These are phyloP conservation scores for Alternaria panax DNA, from an alignment of 2,329 filamentous ascomycete species.

Conservation along the genomic window DNA sequence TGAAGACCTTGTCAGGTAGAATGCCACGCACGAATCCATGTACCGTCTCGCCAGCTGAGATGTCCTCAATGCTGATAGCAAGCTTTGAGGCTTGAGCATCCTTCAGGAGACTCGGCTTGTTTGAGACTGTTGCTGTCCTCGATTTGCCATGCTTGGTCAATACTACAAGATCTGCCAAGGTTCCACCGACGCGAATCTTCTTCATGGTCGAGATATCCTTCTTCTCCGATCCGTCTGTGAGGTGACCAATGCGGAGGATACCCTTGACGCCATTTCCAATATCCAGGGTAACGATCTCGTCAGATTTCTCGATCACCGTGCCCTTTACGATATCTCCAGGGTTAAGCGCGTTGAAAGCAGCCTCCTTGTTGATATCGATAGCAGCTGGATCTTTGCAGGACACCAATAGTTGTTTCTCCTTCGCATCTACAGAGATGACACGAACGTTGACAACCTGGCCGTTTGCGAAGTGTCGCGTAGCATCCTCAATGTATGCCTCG, in stretches of 20 bases:
- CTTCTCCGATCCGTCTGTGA: slow-evolving; percentile 82
- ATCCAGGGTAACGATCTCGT: slow-evolving; percentile 67
- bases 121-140: slow-evolving; percentile 76
- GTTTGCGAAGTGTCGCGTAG: slow-evolving; percentile 83
- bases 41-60: slow-evolving; percentile 71
- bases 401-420: slow-evolving; percentile 76
- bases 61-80: slow-evolving; percentile 73
- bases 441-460: slow-evolving; percentile 94
- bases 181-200: slow-evolving; percentile 84
- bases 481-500: slow-evolving; percentile 91
- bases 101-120: slow-evolving; percentile 82
- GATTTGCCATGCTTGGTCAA: slow-evolving; percentile 85
- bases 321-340: slow-evolving; percentile 79
- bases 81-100: slow-evolving; percentile 76
- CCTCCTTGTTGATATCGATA: slow-evolving; percentile 78
- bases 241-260: slow-evolving; percentile 76
- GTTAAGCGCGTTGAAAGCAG: slow-evolving; percentile 74
- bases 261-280: slow-evolving; percentile 80
- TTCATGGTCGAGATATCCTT: slow-evolving; percentile 81
- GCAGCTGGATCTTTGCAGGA: slow-evolving; percentile 90
- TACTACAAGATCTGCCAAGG: slow-evolving; percentile 79
- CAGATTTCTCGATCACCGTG: slow-evolving; percentile 62
- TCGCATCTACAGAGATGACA: slow-evolving; percentile 79
- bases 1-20: slow-evolving; percentile 79
- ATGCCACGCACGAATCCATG: slow-evolving; percentile 87